phyloP scores from a whole-genome alignment of 495 filamentous ascomycete genomes.

The Polyplosphaeria fusca region DNA sequence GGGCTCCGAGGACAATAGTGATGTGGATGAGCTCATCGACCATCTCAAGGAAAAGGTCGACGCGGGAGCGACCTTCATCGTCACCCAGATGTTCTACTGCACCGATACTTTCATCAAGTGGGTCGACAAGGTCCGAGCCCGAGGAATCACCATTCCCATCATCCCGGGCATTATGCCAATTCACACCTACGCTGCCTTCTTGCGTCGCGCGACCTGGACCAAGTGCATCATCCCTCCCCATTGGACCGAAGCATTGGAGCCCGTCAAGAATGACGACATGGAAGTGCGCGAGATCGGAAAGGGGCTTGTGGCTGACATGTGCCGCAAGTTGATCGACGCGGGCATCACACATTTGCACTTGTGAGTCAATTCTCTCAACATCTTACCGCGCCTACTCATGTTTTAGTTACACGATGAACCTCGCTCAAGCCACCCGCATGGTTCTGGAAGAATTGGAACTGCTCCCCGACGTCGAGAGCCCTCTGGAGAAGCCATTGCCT shows the following conservation, averaged over 20 bases:
- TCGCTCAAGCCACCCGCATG: conserved; percentile 90
- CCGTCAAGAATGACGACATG: conserved; percentile 93
- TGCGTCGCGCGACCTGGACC: conserved; percentile 85
- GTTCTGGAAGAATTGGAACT: conserved; percentile 85
- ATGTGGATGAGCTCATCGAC: conserved; percentile 78
- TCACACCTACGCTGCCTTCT: conserved; percentile 86
- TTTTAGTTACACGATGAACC: conserved; percentile 91
- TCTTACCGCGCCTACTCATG: too few relatives aligned
- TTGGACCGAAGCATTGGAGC: conserved; percentile 81
- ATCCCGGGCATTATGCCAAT: conserved; percentile 99
- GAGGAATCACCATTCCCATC: conserved; percentile 85
- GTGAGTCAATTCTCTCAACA: too few relatives aligned
- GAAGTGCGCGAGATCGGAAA: conserved; percentile 89
- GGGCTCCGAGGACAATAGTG: conserved; percentile 86
- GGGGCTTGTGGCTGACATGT: conserved; percentile 86
- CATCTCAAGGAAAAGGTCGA: conserved; percentile 98
- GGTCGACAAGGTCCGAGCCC: conserved; percentile 78
- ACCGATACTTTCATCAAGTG: conserved; percentile 89
- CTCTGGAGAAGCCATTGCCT: conserved; percentile 78
- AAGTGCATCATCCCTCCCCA: conserved; percentile 73
- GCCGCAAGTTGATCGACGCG: conserved; percentile 71
- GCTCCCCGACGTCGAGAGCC: conserved; percentile 69
- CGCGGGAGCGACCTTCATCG: conserved; percentile 85
- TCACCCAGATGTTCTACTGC: conserved; percentile 99
- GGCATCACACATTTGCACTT: conserved; percentile 93